phyloP scores from a whole-genome alignment of 2,329 filamentous ascomycete genomes.

The Elsinoe perseae region DNA sequence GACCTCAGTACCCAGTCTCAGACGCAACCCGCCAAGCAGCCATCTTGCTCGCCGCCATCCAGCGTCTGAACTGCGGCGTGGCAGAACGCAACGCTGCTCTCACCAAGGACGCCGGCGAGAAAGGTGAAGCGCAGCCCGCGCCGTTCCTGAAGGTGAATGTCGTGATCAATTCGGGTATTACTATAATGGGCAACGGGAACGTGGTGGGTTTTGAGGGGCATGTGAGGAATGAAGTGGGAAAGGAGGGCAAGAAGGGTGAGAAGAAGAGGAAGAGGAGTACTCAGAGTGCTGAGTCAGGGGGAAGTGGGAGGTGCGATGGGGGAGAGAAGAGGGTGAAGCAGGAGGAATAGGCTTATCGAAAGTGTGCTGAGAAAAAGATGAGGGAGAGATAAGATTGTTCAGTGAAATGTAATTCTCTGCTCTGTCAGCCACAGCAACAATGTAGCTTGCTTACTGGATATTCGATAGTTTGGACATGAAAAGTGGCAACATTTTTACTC shows the following conservation, averaged over 20 bases:
- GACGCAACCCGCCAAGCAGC: not conserved
- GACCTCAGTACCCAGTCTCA: not conserved
- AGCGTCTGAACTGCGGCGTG: constrained; percentile 6
- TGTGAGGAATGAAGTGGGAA: not conserved
- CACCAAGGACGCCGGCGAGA: not conserved
- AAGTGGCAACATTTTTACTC: too few species aligned
- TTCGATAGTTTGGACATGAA: too few species aligned
- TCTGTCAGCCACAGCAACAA: too few species aligned
- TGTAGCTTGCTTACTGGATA: too few species aligned
- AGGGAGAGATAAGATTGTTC: not conserved
- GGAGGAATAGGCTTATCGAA: too few species aligned
- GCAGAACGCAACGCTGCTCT: constrained; percentile 2
- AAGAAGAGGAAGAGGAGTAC: not conserved
- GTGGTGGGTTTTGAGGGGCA: not conserved
- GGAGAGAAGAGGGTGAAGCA: not conserved
- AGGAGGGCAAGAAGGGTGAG: not conserved
- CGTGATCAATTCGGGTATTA: not conserved
- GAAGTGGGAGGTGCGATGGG: not conserved
- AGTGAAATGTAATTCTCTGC: too few species aligned
- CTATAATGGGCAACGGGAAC: not conserved
- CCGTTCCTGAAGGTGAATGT: not conserved
- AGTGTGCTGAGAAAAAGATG: too few species aligned
- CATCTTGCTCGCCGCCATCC: constrained; percentile 13
- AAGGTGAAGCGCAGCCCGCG: not conserved
- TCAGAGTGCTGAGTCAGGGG: not conserved